phyloP scores from a whole-genome alignment of 495 filamentous ascomycete species.

The Hypoxylon crocopeplum region DNA sequence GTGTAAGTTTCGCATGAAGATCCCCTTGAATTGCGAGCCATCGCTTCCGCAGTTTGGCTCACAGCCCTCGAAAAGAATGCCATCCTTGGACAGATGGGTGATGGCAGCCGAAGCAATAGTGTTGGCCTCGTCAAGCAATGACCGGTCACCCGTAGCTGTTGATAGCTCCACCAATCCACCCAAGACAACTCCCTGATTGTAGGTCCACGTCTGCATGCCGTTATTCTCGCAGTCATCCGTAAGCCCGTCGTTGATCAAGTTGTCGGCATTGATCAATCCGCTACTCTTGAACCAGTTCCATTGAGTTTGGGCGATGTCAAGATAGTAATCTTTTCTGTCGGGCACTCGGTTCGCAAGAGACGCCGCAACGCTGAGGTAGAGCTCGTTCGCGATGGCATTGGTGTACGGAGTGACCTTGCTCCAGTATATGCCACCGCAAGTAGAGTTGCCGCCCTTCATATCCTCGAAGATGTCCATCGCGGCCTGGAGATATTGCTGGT shows the following conservation, averaged over 20 bases:
- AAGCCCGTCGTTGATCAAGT: constrained; percentile 76
- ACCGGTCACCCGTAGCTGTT: constrained; percentile 58
- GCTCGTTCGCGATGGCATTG: constrained; percentile 78
- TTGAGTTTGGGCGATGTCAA: constrained; percentile 60
- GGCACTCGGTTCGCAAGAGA: constrained; percentile 73
- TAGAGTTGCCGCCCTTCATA: constrained; percentile 63
- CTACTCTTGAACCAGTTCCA: constrained; percentile 74
- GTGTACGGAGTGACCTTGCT: constrained; percentile 65
- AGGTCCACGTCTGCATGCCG: constrained; percentile 68
- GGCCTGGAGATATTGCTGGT: constrained; percentile 59
- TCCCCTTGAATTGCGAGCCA: constrained; percentile 78
- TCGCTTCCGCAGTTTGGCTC: constrained; percentile 69
- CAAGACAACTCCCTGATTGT: constrained; percentile 83
- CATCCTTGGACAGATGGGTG: constrained; percentile 56
- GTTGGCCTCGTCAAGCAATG: constrained; percentile 63
- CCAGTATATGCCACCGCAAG: constrained; percentile 74
- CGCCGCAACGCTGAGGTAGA: constrained; percentile 73
- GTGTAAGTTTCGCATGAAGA: constrained; percentile 75
- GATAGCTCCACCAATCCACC: constrained; percentile 74
- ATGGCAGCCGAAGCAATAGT: constrained; percentile 72
- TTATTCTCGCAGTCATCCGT: constrained; percentile 67
- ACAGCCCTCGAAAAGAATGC: constrained; percentile 71
- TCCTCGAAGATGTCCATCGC: constrained; percentile 67
- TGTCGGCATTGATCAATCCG: constrained; percentile 70
- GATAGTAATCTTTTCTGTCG: constrained; percentile 56